Percentiles rank a stretch among this genome's conserved stretches.
These are phyloP conservation scores for Dacryopinax spathularia DNA, from an alignment of 768 basidiomycete genomes.

Conservation along the genomic window DNA sequence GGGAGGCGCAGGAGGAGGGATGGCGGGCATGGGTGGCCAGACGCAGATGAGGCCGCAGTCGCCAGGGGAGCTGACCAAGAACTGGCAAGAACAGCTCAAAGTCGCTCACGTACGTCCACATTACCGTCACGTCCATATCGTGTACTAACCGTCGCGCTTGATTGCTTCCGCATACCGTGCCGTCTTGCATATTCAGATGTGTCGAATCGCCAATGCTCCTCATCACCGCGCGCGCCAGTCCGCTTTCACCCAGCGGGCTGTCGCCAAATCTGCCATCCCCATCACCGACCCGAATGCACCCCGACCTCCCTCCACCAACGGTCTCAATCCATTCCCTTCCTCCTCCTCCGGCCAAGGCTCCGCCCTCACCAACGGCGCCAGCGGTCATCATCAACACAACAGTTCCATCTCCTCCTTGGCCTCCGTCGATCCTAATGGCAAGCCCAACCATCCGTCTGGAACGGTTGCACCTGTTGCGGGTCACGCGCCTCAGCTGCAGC, in stretches of 20 bases:
- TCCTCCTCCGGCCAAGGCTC: constrained; percentile 14
- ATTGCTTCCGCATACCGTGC: not conserved
- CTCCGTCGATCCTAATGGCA: constrained; percentile 16
- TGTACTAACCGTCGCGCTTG: not conserved
- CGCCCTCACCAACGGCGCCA: constrained; percentile 17
- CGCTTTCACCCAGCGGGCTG: constrained; percentile 79
- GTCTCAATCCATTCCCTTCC: constrained; percentile 16
- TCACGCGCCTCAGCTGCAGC: not conserved
- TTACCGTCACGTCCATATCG: not conserved
- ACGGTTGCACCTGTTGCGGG: constrained; percentile 60
- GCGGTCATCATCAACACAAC: constrained; percentile 17
- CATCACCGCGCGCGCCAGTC: constrained; percentile 93
- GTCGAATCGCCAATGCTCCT: constrained; percentile 70
- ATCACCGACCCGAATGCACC: constrained; percentile 74
- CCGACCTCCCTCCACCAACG: constrained; percentile 16
- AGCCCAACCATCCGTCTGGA: constrained; percentile 47
- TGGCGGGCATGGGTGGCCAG: not conserved
- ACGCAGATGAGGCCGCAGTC: constrained; percentile 1
- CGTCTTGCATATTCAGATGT: constrained; percentile 39
- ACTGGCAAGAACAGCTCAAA: constrained; percentile 1
- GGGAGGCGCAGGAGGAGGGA: not conserved
- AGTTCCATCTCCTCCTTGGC: constrained; percentile 21
- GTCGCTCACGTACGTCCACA: constrained; percentile 1
- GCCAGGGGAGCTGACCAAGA: not conserved
- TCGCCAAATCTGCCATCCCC: constrained; percentile 73